Base-by-base conservation (phyloP, 306 rosid species). In the Acmispon strigosus region DNA sequence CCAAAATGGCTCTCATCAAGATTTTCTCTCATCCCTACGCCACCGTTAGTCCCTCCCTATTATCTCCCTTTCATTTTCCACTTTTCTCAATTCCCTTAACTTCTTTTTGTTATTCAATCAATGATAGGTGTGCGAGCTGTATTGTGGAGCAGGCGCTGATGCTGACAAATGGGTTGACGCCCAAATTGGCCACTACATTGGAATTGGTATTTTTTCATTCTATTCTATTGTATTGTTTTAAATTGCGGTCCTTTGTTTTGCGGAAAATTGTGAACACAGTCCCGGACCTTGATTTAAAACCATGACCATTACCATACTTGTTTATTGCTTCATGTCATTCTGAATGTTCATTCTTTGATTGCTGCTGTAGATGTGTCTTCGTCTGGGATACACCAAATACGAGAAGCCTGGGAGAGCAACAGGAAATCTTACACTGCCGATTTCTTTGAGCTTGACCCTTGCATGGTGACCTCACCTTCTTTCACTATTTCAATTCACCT, bases 1-100 rank as follows among this genome's bases (percentile, higher is more conserved):
- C 96, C 0, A 91, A 86, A 68, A 75, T 81, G 53, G 96, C 95
- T 52, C 89, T 94, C 44, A 77, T 88, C 48, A 91, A 82, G 74
- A 87, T 94, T 76, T 91, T 94, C 83, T 78, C 86, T 72, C 97
- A 91, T 60, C 99, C 99, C 1, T 94, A 94, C 78, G 96, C 95
- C 52, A 87, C 91, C 1, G 79, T 27, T 2, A 27, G 32, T 27
- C 32, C 4, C 24, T 22, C 32, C n/a, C n/a, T n/a, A n/a, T n/a
- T 27, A 27, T 27, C 32, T 27, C 32, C 32, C 32, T 27, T 27
- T 27, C 32, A 27, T 27, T 27, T 27, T 2, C 32, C 32, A 27
- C 32, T 27, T 27, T 27, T 27, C 4, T 3, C 32, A 2, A 27
- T 27, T 27, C 32, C 32, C 4, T 27, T 27, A 1, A 1, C 32